A percentile compares a stretch with the other conserved stretches of the same genome.
Evolutionary conservation across 306 rosid genomes (phyloP).

Genomic region (Trifolium pratense): DNA sequence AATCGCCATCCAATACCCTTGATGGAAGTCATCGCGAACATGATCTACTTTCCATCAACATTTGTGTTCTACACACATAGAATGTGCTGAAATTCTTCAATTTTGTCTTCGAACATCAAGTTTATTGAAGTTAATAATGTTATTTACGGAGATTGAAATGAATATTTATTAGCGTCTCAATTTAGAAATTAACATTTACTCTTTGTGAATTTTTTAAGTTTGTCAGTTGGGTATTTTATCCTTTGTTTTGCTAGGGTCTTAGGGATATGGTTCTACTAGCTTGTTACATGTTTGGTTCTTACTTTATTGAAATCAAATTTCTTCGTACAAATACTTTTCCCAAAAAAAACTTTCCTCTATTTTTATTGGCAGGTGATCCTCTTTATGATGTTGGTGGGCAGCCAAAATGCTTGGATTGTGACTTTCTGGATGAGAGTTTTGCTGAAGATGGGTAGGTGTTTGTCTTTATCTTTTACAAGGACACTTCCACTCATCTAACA

Average conservation of each 20-base stretch:
- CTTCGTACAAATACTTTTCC: not conserved
- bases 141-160: constrained; percentile 6
- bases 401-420: constrained; percentile 65
- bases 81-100: constrained; percentile 54
- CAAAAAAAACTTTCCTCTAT: not conserved
- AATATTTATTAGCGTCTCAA: constrained; percentile 22
- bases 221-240: constrained; percentile 16
- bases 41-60: constrained; percentile 60
- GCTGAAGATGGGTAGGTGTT: constrained; percentile 80
- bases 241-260: constrained; percentile 4
- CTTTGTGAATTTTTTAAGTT: not conserved
- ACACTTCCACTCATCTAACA: constrained; percentile 21
- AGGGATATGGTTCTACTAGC: constrained; percentile 29
- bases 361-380: constrained; percentile 75
- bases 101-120: constrained; percentile 5
- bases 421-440: constrained; percentile 54
- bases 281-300: not conserved
- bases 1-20: constrained; percentile 60
- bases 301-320: not conserved
- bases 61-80: constrained; percentile 58
- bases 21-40: constrained; percentile 62
- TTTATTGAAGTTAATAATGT: constrained; percentile 2
- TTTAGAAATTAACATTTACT: constrained; percentile 6
- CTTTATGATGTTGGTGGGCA: constrained; percentile 81
- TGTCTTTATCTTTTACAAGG: constrained; percentile 1